Evolutionary conservation across 2,329 filamentous ascomycete species (phyloP).

Genomic region (Diplodia intermedia): DNA sequence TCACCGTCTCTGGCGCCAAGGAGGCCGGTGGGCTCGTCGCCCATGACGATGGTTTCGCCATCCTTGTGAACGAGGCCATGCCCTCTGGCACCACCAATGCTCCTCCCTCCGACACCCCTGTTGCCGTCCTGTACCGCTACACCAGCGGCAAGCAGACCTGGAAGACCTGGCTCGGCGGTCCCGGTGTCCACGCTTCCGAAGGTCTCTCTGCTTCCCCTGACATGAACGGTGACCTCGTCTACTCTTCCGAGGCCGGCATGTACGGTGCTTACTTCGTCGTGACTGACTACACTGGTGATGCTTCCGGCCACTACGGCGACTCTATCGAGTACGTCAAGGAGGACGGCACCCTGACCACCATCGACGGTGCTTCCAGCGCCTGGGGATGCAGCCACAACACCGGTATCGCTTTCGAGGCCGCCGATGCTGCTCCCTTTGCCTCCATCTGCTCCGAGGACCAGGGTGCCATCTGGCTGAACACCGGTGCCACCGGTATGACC

Average conservation of each 20-base stretch:
- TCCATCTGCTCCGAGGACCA: conserved; percentile 68
- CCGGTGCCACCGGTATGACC: conserved; percentile 63
- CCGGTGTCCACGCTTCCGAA: conserved; percentile 56
- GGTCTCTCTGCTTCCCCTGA: conserved; percentile 58
- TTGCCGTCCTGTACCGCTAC: conserved; percentile 66
- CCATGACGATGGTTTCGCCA: conserved; percentile 68
- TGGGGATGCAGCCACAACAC: conserved; percentile 72
- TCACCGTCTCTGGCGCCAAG: conserved; percentile 62
- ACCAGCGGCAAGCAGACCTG: conserved; percentile 62
- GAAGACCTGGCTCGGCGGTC: conserved; percentile 66
- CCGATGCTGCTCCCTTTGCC: conserved; percentile 64
- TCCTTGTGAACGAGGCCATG: conserved; percentile 64
- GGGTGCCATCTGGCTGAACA: conserved; percentile 70
- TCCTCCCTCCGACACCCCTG: conserved; percentile 57
- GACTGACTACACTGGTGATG: conserved; percentile 62
- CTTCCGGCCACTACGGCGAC: conserved; percentile 66
- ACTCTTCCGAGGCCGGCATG: conserved; percentile 61
- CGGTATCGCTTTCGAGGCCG: conserved; percentile 67
- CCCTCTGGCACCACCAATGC: conserved; percentile 59
- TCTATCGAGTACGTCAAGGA: conserved; percentile 59
- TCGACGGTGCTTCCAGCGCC: conserved; percentile 60
- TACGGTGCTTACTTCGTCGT: conserved; percentile 70
- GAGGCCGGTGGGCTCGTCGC: conserved; percentile 66
- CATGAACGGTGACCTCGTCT: conserved; percentile 68
- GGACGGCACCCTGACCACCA: conserved; percentile 58